Conservation (phyloP, 2,329 filamentous ascomycete genomes). For the Trichophyton benhamiae region DNA sequence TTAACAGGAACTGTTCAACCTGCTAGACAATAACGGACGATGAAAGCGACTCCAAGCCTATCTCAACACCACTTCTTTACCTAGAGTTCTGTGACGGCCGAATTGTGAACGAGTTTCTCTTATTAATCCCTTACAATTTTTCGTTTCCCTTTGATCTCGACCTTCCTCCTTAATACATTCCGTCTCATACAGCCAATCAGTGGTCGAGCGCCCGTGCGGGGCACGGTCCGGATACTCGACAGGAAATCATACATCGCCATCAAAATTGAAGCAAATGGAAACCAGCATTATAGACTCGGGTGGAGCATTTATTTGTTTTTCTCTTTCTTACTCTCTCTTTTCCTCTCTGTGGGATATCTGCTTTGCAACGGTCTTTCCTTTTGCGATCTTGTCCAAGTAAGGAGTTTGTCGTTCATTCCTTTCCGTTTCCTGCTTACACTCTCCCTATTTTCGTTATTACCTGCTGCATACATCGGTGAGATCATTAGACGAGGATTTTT, state of each 20-base stretch:
- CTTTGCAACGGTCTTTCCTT: conserved; percentile 1
- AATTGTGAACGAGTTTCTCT: conserved; percentile 1
- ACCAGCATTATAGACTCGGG: conserved; percentile 16
- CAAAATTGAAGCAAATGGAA: conserved; percentile 10
- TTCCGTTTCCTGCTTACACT: background rate
- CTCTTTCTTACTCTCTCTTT: background rate
- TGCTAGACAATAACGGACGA: conserved; percentile 38
- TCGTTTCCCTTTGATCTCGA: background rate
- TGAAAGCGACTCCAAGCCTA: background rate
- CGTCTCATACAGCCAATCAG: background rate
- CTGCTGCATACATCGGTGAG: conserved; percentile 8
- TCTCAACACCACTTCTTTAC: conserved; percentile 18
- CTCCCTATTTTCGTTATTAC: background rate
- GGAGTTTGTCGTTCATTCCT: background rate
- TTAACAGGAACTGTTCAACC: conserved; percentile 40
- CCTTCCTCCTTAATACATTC: conserved; percentile 6
- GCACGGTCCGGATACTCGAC: conserved; percentile 10
- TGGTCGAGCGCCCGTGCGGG: conserved; percentile 12
- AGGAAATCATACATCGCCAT: background rate
- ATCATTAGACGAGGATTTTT: background rate
- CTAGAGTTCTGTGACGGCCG: conserved; percentile 32
- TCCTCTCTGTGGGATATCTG: background rate
- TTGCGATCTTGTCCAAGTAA: background rate
- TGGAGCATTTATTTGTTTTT: conserved; percentile 12
- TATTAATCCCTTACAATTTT: background rate